Percentiles rank a stretch among this genome's conserved stretches.
Conservation (phyloP, 495 filamentous ascomycete species). For the Friedmanniomyces simplex region DNA sequence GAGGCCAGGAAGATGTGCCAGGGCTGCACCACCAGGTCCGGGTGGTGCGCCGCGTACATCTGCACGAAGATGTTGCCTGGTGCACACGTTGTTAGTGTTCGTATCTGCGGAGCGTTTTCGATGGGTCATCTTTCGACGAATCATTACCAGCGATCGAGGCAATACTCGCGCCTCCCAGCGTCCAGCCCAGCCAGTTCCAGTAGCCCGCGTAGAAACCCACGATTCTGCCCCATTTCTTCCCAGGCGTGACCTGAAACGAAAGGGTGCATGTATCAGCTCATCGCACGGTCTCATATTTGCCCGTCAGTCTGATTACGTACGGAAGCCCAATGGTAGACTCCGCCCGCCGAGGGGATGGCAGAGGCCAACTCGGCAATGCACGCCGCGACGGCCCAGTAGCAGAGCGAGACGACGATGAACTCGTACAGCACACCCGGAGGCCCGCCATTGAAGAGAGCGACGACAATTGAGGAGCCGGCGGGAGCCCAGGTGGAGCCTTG, state of each 20-base stretch:
- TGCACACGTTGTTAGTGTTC: constrained; percentile 37
- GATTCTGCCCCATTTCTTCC: constrained; percentile 1
- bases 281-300: too few relatives aligned
- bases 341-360: constrained; percentile 63
- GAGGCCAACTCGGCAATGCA: constrained; percentile 63
- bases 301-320: too few relatives aligned
- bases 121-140: constrained; percentile 42
- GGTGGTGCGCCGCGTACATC: constrained; percentile 61
- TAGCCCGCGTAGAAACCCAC: constrained; percentile 10
- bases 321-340: constrained; percentile 68
- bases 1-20: constrained; percentile 72
- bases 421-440: constrained; percentile 48
- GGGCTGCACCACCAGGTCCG: constrained; percentile 44
- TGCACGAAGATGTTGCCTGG: not conserved
- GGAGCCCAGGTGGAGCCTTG: not conserved
- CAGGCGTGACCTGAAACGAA: constrained; percentile 40
- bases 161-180: not conserved
- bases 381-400: constrained; percentile 35
- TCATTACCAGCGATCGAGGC: not conserved
- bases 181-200: constrained; percentile 9
- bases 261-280: too few relatives aligned
- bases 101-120: constrained; percentile 47
- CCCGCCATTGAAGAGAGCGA: constrained; percentile 41
- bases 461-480: not conserved
- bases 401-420: constrained; percentile 47